A percentile compares a stretch with the other conserved stretches of the same genome.
Evolutionary conservation across 1,284 basidiomycete genomes (phyloP).

Genomic region (Fomes fomentarius): DNA sequence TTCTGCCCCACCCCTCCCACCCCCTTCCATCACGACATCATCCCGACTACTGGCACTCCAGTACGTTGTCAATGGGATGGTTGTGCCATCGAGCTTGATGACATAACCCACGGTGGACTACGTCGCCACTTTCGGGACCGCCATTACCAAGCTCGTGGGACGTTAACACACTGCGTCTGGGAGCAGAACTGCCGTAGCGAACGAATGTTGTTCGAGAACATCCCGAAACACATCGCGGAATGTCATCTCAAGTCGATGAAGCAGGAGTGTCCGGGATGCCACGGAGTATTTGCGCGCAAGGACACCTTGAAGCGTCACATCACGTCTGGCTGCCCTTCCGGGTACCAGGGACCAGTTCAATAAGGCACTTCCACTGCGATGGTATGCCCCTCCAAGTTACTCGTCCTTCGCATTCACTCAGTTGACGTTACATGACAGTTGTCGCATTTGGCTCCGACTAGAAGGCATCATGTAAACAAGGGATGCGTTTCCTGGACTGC

Average conservation of each 20-base stretch:
- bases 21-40: not conserved
- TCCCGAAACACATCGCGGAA: constrained; percentile 24
- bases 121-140: constrained; percentile 13
- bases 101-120: constrained; percentile 7
- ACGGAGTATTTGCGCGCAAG: constrained; percentile 14
- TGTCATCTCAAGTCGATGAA: constrained; percentile 20
- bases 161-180: constrained; percentile 10
- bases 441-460: too few relatives aligned
- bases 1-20: not conserved
- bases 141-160: constrained; percentile 5
- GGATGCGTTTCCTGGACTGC: too few relatives aligned
- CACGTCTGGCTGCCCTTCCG: constrained; percentile 7
- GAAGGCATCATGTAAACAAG: too few relatives aligned
- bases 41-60: not conserved
- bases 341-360: not conserved
- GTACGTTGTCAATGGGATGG: constrained; percentile 10
- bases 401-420: too few relatives aligned
- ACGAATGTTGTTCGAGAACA: constrained; percentile 22
- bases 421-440: too few relatives aligned
- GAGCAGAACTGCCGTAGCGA: constrained; percentile 12
- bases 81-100: constrained; percentile 7
- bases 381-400: too few relatives aligned
- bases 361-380: too few relatives aligned
- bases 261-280: constrained; percentile 7
- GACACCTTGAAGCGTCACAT: constrained; percentile 20